Conservation (phyloP, 768 basidiomycete genomes). For the Mycena galopus region DNA sequence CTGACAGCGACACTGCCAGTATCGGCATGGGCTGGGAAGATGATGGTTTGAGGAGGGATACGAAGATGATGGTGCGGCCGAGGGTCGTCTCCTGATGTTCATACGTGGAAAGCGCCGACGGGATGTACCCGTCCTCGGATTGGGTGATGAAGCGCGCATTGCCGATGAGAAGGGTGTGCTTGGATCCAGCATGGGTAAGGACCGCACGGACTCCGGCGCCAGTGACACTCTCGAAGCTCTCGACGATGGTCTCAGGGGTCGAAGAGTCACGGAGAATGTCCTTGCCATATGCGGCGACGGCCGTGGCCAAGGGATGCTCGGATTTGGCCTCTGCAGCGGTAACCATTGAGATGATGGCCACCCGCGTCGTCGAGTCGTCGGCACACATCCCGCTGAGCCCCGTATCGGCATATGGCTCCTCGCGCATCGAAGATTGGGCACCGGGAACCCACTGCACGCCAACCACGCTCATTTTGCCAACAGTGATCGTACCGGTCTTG, state of each 20-base stretch:
- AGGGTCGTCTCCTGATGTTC: constrained; percentile 75
- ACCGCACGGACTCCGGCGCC: constrained; percentile 89
- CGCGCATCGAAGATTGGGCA: constrained; percentile 35
- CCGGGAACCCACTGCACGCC: constrained; percentile 80
- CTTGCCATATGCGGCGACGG: constrained; percentile 87
- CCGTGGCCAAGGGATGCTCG: constrained; percentile 96
- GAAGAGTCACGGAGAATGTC: constrained; percentile 61
- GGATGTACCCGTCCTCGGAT: constrained; percentile 65
- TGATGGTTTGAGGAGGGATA: constrained; percentile 68
- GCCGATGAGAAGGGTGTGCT: constrained; percentile 78
- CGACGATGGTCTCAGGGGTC: constrained; percentile 67
- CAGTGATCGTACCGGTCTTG: constrained; percentile 97
- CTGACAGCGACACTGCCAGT: constrained; percentile 87
- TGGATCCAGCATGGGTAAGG: constrained; percentile 65
- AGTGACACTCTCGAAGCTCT: constrained; percentile 88
- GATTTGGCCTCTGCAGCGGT: constrained; percentile 91
- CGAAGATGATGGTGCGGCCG: constrained; percentile 91
- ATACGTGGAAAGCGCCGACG: constrained; percentile 72
- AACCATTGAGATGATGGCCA: constrained; percentile 82
- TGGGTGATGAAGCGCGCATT: constrained; percentile 79
- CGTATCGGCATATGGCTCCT: constrained; percentile 58
- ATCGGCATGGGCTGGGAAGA: constrained; percentile 68
- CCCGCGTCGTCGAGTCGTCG: constrained; percentile 72
- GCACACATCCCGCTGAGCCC: constrained; percentile 62
- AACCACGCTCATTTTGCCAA: constrained; percentile 90